phyloP scores from a whole-genome alignment of 1,284 basidiomycete species.

The Puccinia brachypodii region DNA sequence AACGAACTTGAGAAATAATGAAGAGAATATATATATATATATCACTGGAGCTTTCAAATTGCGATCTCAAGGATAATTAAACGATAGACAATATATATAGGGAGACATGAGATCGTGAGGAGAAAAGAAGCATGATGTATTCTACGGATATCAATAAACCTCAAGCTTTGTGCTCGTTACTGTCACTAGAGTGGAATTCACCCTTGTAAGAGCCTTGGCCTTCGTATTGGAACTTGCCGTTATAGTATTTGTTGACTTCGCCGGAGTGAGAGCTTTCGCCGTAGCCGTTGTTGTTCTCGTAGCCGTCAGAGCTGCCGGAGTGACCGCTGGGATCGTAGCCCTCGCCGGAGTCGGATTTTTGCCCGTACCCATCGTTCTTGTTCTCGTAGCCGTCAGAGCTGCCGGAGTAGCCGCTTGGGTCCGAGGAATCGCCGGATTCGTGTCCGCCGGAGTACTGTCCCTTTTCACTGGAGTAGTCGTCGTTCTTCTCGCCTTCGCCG shows the following conservation, averaged over 20 bases:
- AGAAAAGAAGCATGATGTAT: neutral
- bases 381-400: neutral
- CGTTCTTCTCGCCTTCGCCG: neutral
- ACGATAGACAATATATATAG: too few species aligned
- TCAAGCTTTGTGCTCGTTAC: slow-evolving; percentile 4
- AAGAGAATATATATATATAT: too few species aligned
- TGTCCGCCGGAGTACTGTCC: neutral
- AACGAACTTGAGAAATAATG: too few species aligned
- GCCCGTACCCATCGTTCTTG: neutral
- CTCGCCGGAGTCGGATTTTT: neutral
- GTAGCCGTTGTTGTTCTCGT: neutral
- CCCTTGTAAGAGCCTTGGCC: neutral
- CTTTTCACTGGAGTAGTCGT: neutral
- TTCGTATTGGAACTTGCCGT: slow-evolving; percentile 15
- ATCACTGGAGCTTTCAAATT: too few species aligned
- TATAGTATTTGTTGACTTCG: neutral
- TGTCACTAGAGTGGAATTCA: neutral
- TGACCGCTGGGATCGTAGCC: neutral
- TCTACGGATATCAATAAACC: too few species aligned
- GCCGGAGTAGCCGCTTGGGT: too few species aligned
- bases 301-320: neutral
- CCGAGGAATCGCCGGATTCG: neutral
- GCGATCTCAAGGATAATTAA: too few species aligned
- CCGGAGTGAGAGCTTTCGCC: neutral
- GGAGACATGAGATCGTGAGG: neutral